Conservation (phyloP, 371 early-diverging fungal genomes). For the Choanephora cucurbitarum region DNA sequence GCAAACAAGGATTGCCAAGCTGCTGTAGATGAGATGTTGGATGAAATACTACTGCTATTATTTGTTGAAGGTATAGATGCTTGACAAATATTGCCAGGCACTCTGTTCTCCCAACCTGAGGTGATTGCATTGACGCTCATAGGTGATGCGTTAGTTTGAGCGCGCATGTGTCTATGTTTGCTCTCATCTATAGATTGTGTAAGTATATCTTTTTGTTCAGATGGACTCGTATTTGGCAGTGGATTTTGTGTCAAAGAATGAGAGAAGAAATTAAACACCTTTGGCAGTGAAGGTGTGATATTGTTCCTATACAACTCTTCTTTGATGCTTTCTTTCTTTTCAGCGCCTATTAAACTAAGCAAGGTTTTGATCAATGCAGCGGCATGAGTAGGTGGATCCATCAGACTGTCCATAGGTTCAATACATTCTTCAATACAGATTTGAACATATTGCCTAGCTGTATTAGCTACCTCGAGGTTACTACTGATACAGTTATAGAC, state of each 20-base stretch:
- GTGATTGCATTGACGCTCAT: slow-evolving; percentile 35
- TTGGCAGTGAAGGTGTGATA: background rate
- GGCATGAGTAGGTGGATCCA: slow-evolving; percentile 12
- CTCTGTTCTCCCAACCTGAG: slow-evolving; percentile 19
- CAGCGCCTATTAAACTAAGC: slow-evolving; percentile 22
- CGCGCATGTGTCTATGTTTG: no score
- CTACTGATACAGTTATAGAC: slow-evolving; percentile 29
- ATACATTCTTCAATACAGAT: slow-evolving; percentile 30
- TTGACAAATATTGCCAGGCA: background rate
- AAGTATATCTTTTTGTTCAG: background rate
- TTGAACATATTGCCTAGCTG: slow-evolving; percentile 22
- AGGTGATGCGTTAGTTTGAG: slow-evolving; percentile 14
- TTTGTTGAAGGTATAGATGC: background rate
- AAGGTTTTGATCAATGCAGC: slow-evolving; percentile 18
- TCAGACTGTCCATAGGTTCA: slow-evolving; percentile 17
- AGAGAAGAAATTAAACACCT: no score
- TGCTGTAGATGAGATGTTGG: slow-evolving; percentile 13
- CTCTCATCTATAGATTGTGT: background rate
- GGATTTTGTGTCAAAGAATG: no score
- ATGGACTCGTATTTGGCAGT: background rate
- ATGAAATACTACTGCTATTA: background rate
- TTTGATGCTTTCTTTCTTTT: slow-evolving; percentile 11
- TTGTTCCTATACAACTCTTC: background rate
- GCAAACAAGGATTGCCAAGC: slow-evolving; percentile 29
- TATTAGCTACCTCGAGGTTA: slow-evolving; percentile 19